Conservation (phyloP, 495 filamentous ascomycete genomes). For the Aspergillus ellipticus region DNA sequence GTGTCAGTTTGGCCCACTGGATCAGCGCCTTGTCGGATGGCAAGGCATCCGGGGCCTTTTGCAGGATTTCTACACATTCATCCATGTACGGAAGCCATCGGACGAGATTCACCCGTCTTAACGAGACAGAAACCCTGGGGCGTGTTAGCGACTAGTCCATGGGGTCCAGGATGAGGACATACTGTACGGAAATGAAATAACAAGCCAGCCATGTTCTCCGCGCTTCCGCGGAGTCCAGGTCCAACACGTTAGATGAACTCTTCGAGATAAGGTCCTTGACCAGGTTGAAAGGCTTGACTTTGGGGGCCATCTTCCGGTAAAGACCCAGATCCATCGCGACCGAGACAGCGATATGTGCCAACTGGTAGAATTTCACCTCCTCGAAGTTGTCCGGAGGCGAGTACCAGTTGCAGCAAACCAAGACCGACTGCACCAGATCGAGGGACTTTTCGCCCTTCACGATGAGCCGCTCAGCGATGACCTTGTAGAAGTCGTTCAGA, state of each 20-base stretch:
- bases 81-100: slow-evolving; percentile 82
- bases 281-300: slow-evolving; percentile 26
- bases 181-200: slow-evolving; percentile 69
- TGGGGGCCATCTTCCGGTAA: slow-evolving; percentile 41
- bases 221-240: slow-evolving; percentile 66
- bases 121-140: slow-evolving; percentile 66
- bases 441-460: slow-evolving; percentile 76
- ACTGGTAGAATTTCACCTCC: slow-evolving; percentile 87
- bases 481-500: slow-evolving; percentile 65
- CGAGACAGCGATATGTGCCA: slow-evolving; percentile 76
- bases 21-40: slow-evolving; percentile 69
- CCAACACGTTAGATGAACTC: slow-evolving; percentile 42
- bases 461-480: slow-evolving; percentile 71
- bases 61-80: slow-evolving; percentile 73
- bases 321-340: slow-evolving; percentile 89
- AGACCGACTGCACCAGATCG: slow-evolving; percentile 79
- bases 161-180: slow-evolving; percentile 14
- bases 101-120: slow-evolving; percentile 77
- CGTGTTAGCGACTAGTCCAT: slow-evolving; percentile 47
- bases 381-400: slow-evolving; percentile 77
- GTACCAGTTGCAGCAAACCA: slow-evolving; percentile 75
- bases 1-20: slow-evolving; percentile 72
- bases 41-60: slow-evolving; percentile 65
- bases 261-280: slow-evolving; percentile 31
- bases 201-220: slow-evolving; percentile 76